Evolutionary conservation across 257 asterid species (phyloP).

Genomic region (Solanum virginianum): DNA sequence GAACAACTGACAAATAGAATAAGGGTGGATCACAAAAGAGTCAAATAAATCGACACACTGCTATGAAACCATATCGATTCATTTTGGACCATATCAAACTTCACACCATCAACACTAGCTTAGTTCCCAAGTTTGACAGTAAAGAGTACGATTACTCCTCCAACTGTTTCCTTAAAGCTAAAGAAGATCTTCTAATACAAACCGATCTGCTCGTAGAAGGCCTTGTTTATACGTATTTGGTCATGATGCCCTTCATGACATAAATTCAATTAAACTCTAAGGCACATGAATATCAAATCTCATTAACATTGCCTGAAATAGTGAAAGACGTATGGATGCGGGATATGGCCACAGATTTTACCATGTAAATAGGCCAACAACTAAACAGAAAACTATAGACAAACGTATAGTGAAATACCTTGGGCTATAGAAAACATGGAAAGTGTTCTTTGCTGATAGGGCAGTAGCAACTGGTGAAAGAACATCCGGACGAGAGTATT

Average conservation of each 20-base stretch:
- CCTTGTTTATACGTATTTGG: background rate
- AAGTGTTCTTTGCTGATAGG: conserved; percentile 35
- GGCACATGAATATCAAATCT: background rate
- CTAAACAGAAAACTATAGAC: background rate
- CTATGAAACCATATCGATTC: background rate
- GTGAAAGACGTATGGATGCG: background rate
- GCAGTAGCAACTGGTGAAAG: conserved; percentile 74
- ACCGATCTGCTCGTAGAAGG: background rate
- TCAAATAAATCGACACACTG: background rate
- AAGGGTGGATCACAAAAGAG: background rate
- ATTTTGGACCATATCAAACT: background rate
- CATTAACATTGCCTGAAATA: background rate
- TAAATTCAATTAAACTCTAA: background rate
- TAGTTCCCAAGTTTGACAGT: background rate
- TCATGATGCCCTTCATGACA: background rate
- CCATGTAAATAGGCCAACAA: background rate
- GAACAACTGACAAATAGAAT: background rate
- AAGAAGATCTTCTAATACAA: background rate
- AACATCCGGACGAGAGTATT: conserved; percentile 55
- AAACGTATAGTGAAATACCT: conserved; percentile 31
- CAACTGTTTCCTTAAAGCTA: background rate
- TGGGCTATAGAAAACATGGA: conserved; percentile 72
- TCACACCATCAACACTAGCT: background rate
- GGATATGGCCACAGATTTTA: background rate
- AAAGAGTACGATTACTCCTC: background rate